Percentiles rank a stretch among this genome's conserved stretches.
phyloP scores from a whole-genome alignment of 495 filamentous ascomycete species.

The Clavariopsis aquatica region DNA sequence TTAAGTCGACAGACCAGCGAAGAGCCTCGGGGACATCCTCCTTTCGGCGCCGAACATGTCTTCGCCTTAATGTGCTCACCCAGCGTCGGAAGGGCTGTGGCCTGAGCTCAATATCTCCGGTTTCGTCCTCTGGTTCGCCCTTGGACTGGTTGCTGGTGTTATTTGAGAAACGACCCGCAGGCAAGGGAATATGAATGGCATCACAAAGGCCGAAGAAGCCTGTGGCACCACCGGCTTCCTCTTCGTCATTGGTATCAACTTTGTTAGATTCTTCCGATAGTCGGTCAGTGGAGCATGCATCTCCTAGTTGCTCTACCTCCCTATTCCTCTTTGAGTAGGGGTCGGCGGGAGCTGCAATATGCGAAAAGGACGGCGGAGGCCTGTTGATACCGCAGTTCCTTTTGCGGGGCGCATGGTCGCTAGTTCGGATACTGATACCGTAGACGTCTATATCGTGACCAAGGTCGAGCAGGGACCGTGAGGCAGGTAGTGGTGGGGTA shows the following conservation, averaged over 20 bases:
- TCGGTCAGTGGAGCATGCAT: background rate
- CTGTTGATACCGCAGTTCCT: slow-evolving; percentile 15
- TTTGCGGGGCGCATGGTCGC: slow-evolving; percentile 15
- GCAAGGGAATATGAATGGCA: slow-evolving; percentile 32
- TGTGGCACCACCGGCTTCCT: slow-evolving; percentile 5
- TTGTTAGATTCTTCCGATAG: slow-evolving; percentile 7
- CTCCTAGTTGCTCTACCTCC: background rate
- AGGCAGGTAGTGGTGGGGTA: slow-evolving; percentile 26
- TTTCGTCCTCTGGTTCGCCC: background rate
- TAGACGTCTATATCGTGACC: background rate
- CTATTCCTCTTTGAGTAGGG: background rate
- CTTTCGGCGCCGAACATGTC: slow-evolving; percentile 37
- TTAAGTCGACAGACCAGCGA: slow-evolving; percentile 52
- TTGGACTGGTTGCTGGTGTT: slow-evolving; percentile 8
- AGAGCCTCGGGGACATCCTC: slow-evolving; percentile 41
- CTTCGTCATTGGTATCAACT: slow-evolving; percentile 4
- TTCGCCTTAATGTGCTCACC: slow-evolving; percentile 56
- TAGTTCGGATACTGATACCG: background rate
- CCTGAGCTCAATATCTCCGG: slow-evolving; percentile 1
- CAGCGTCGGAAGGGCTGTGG: slow-evolving; percentile 54
- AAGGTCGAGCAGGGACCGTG: slow-evolving; percentile 26
- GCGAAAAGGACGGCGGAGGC: slow-evolving; percentile 3
- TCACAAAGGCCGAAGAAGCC: slow-evolving; percentile 28
- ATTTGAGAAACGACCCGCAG: slow-evolving; percentile 26
- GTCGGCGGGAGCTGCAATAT: background rate